Evolutionary conservation across 176 grass and related monocot genomes (phyloP).

Genomic region (Saccharum spontaneum): DNA sequence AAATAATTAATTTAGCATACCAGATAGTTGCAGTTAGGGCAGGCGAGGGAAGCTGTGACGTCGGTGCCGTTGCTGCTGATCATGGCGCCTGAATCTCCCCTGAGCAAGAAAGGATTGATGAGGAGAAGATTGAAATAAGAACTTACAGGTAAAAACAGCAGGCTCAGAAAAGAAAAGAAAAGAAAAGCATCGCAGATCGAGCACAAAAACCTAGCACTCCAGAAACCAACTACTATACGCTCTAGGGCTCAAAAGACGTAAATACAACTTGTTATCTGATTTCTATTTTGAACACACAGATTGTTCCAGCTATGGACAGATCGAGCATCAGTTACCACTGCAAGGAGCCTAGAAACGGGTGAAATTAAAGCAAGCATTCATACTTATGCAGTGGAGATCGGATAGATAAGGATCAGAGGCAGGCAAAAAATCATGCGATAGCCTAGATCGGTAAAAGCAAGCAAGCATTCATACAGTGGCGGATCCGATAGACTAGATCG

Average conservation of each 20-base stretch:
- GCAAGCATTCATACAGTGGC: too few relatives aligned
- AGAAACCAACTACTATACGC: too few relatives aligned
- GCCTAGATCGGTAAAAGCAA: too few relatives aligned
- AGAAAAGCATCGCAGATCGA: too few relatives aligned
- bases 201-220: too few relatives aligned
- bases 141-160: not conserved
- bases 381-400: not conserved
- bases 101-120: not conserved
- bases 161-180: too few relatives aligned
- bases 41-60: slow-evolving; percentile 14
- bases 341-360: not conserved
- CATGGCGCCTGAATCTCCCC: not conserved
- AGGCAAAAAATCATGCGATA: too few relatives aligned
- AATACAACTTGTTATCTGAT: not conserved
- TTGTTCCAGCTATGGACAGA: not conserved
- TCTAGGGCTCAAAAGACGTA: too few relatives aligned
- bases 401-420: too few relatives aligned
- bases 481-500: too few relatives aligned
- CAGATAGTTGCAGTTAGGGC: slow-evolving; percentile 56
- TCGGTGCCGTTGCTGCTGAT: slow-evolving; percentile 16
- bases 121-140: not conserved
- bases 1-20: slow-evolving; percentile 24
- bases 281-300: not conserved
- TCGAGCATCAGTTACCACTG: too few relatives aligned
- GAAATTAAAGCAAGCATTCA: not conserved